Conservation (phyloP, 768 basidiomycete species). For the Calocera viscosa region DNA sequence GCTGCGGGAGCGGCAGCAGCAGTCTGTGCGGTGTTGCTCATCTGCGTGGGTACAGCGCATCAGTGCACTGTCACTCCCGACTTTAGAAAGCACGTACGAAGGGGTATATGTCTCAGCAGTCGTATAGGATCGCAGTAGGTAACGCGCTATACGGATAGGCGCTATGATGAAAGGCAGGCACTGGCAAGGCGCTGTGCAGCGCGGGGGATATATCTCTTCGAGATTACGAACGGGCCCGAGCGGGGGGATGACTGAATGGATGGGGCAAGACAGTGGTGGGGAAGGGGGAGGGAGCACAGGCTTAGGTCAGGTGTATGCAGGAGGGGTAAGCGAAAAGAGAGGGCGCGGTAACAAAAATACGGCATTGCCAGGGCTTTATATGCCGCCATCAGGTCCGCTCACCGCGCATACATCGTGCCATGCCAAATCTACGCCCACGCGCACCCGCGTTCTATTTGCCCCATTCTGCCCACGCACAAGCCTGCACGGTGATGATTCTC, state of each 20-base stretch:
- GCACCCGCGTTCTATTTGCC: no score
- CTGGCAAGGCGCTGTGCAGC: not conserved
- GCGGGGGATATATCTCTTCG: not conserved
- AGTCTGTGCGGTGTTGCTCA: conserved; percentile 2
- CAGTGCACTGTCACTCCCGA: not conserved
- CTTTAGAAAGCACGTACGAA: not conserved
- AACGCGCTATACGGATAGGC: not conserved
- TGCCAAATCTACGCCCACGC: no score
- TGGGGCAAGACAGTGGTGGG: not conserved
- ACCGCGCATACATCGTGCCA: not conserved
- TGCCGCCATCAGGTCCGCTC: not conserved
- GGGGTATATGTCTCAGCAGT: not conserved
- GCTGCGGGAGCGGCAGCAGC: not conserved
- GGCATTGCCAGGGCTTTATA: not conserved
- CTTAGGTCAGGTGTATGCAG: not conserved
- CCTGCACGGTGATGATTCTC: no score
- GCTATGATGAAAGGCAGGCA: not conserved
- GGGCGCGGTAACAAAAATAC: not conserved
- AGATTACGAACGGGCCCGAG: not conserved
- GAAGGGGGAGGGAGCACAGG: not conserved
- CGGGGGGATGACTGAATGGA: not conserved
- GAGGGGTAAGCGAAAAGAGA: not conserved
- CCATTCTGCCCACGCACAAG: no score
- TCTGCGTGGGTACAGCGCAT: not conserved
- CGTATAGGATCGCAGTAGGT: not conserved